Base-by-base conservation (phyloP, 495 filamentous ascomycete genomes). In the Halenospora varia region DNA sequence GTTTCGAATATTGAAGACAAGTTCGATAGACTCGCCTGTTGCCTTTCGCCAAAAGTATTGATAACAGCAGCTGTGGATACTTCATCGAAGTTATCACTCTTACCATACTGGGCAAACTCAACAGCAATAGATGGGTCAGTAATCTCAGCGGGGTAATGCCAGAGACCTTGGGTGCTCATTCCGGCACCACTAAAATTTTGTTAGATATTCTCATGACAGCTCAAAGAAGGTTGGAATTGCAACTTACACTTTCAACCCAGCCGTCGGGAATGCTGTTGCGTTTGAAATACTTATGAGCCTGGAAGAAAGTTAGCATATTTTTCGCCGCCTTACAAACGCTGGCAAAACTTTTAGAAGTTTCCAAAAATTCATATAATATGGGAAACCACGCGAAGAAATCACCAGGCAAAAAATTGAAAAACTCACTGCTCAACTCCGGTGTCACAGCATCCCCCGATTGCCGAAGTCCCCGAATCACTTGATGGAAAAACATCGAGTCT, bases 401-500 rank as follows among this genome's bases (percentile, higher is more conserved):
- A 6, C 29, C 13, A 35, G 29, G 29, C 29, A 35, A 35, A 35
- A 6, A 35, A 35, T 35, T 35, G 4, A 46, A 20, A 17, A n/a
- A 60, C 42, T n/a, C 8, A 46, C 19, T 83, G 80, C 56, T 84
- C 80, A 15, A 76, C 71, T 13, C 76, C 76, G 48, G 67, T 61
- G 20, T 69, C 67, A 62, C 77, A 81, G 68, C 78, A 80, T 25
- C 79, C 80, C 6, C 67, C 70, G 10, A 73, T 48, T 19, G 64
- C 61, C n/a, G 55, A 59, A 48, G 70, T 69, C 41, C 82, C 82
- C 45, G 73, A 79, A 17, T 76, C 71, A 11, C 74, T 69, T 22
- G 74, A 73, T 1, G 82, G 82, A 51, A 73, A 84, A 13, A 76
- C 76, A 66, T 83, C 82, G n/a, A 83, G 71, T 48, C 82, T 78